Evolutionary conservation across 148 eudicot species (phyloP), one percentile per base, ranked within the genome.

Genomic region (Cornus suecica): DNA sequence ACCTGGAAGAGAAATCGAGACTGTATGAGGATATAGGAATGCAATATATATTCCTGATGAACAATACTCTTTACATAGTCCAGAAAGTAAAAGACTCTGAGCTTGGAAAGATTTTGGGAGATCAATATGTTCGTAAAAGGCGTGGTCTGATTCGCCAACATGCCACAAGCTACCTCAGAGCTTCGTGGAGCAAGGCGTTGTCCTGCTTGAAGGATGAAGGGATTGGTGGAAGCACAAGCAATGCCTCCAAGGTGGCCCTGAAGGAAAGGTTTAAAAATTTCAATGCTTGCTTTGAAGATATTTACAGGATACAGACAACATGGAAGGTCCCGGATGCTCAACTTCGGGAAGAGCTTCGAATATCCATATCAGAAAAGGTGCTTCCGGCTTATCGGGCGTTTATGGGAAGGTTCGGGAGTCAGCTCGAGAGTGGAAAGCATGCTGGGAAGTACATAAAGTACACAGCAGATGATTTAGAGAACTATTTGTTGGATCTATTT

Each of bases 301-400:
- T 93, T 56, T 93, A 91, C 77, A 85, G 97, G 80, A 75, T 78
- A 32, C 99, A 96, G 77, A 87, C 98, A 51, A 86, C 88, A 29
- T 96, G 99, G 99, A 88, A 91, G 78, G 98, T 96, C 65, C 89
- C 98, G 2, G 98, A 96, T 83, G 80, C 89, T 32, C 99, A 96
- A 78, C 97, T 96, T 48, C 87, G 97, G 41, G 87, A 86, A 6
- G 99, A 96, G 75, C 99, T 96, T 70, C 69, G 90, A 73, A 96
- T 96, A 78, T 96, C 98, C 20, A 87, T 96, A 83, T 91, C 97
- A 0, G 99, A 93, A 81, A 91, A 84, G 71, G 88, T 96, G 26
- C 70, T 93, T 51, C 97, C 97, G 27, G 99, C 99, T 0, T 37
- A 37, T 37, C 42, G 42, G 42, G 42, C 97, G 1, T 96, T 96